Evolutionary conservation across 169 alveolate species (phyloP).

Genomic region (Ichthyophthirius multifiliis): DNA sequence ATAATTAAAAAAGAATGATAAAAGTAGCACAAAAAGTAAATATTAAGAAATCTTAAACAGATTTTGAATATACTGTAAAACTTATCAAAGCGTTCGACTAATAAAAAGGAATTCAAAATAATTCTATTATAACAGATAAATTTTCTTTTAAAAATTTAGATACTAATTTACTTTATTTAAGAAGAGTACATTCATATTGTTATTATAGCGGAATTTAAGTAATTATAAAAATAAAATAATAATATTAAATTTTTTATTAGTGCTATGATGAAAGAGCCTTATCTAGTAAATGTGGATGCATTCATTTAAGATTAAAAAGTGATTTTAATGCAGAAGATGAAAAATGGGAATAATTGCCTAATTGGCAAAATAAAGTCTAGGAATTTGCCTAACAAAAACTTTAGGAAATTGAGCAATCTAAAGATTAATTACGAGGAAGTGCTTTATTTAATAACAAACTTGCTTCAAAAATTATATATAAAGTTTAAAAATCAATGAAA

Average conservation of each 20-base stretch:
- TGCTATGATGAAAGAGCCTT: constrained; percentile 52
- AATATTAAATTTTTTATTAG: background rate
- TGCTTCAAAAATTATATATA: background rate
- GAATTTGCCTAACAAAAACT: background rate
- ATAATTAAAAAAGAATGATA: constrained; percentile 17
- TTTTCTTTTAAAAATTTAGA: constrained; percentile 38
- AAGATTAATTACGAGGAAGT: background rate
- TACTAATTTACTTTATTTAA: constrained; percentile 44
- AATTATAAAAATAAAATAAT: background rate
- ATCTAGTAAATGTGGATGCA: constrained; percentile 41
- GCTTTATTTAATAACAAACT: background rate
- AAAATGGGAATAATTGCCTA: background rate
- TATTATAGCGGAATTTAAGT: constrained; percentile 46
- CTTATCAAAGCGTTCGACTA: constrained; percentile 42
- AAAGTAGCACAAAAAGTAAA: constrained; percentile 25
- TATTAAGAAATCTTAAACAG: constrained; percentile 29
- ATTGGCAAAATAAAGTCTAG: background rate
- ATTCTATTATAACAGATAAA: constrained; percentile 12
- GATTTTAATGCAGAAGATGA: background rate
- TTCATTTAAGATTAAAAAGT: constrained; percentile 41
- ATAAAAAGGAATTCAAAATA: constrained; percentile 28
- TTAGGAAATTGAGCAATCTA: background rate
- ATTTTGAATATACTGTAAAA: constrained; percentile 18
- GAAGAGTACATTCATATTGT: constrained; percentile 55
- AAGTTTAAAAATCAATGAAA: background rate